Conservation (phyloP, 2,329 filamentous ascomycete genomes). For the Curvularia spicifera region DNA sequence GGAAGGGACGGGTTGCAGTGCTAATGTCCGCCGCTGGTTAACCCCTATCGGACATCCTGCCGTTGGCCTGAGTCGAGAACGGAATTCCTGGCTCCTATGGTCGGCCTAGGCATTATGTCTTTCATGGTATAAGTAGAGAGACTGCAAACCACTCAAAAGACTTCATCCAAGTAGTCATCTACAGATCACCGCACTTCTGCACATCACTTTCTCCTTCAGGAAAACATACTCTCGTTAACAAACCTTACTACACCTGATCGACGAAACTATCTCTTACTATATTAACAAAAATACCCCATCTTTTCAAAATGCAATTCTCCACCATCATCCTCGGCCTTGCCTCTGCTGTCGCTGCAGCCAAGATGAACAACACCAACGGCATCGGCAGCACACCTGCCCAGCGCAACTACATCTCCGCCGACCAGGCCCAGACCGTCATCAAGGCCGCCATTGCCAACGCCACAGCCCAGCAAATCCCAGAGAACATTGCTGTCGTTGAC, state of each 20-base stretch:
- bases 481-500: constrained; percentile 42
- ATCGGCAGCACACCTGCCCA: constrained; percentile 30
- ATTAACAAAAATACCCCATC: neutral
- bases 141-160: neutral
- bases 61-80: neutral
- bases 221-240: neutral
- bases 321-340: constrained; percentile 12
- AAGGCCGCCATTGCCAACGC: constrained; percentile 31
- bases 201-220: neutral
- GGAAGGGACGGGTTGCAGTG: neutral
- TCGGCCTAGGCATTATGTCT: neutral
- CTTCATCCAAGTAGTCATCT: neutral
- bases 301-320: constrained; percentile 6
- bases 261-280: neutral
- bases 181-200: neutral
- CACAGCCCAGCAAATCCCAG: constrained; percentile 29
- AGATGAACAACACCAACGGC: constrained; percentile 32
- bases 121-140: neutral
- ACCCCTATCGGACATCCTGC: neutral
- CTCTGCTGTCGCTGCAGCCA: constrained; percentile 8
- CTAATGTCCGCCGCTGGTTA: neutral
- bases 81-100: neutral
- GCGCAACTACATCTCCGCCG: constrained; percentile 28
- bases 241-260: neutral
- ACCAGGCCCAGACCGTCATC: constrained; percentile 36